Evolutionary conservation across 331 rosid genomes (phyloP), one percentile per base, ranked within the genome.

Genomic region (Quercus lobata): DNA sequence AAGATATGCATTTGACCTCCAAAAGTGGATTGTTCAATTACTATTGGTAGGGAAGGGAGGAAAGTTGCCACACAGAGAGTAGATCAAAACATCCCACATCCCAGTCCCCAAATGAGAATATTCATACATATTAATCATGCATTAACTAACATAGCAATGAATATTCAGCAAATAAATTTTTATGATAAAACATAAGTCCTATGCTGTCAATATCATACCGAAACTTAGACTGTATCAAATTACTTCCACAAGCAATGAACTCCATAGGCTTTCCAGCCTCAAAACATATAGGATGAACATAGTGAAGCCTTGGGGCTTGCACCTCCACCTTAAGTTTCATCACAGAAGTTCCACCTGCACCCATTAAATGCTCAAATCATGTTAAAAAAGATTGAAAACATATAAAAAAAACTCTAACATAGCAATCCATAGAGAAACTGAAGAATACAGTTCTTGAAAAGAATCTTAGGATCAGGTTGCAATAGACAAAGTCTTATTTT

Each of bases 261-360:
- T 96, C 97, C 97, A 96, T 87, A 55, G 99, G 94, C 82, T 91
- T 91, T 52, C 99, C 99, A 60, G 98, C 99, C 86, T 96, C 99
- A 74, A 96, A 96, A 89, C 82, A 90, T 57, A 83, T 84, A 76
- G 99, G 99, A 80, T 93, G 93, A 79, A 93, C 82, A 76, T 90
- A 90, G 87, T 96, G 98, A 86, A 96, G 97, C 86, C 83, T 96
- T 69, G 99, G 99, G 25, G 92, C 90, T 66, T 46, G 85, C 74
- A 79, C 62, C 82, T 86, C 85, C 83, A 81, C 87, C 87, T 89
- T 78, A 7, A 89, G 89, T 83, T 86, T 89, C 61, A 77, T 85
- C 75, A 90, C 85, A 82, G 88, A 86, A 56, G 84, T 74, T 75
- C 87, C 89, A 60, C 87, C 99, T 96, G 88, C 46, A 85, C 79